phyloP scores from a whole-genome alignment of 257 asterid genomes.

The Anisodus acutangulus region DNA sequence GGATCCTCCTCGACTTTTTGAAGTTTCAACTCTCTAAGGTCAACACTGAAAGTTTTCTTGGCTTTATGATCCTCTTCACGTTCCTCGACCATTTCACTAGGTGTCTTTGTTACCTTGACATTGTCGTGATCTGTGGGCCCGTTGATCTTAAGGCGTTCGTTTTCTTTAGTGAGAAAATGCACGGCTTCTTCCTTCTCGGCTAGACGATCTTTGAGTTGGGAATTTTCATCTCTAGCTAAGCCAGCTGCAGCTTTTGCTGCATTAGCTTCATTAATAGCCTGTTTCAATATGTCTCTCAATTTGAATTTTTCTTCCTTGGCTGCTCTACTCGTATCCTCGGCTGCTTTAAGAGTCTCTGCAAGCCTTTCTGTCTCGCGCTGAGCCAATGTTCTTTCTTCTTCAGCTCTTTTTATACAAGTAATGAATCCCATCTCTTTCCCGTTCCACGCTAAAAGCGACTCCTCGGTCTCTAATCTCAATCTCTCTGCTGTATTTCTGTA shows the following conservation, averaged over 20 bases:
- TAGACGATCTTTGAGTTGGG: constrained; percentile 37
- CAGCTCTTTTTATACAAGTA: constrained; percentile 71
- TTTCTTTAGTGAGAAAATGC: constrained; percentile 27
- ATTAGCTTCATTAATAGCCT: constrained; percentile 56
- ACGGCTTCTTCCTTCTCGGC: constrained; percentile 33
- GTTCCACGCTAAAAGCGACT: constrained; percentile 78
- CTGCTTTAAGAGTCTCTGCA: constrained; percentile 16
- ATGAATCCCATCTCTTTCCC: constrained; percentile 87
- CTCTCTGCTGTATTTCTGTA: constrained; percentile 60
- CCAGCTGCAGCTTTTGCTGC: constrained; percentile 38
- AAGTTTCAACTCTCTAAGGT: constrained; percentile 28
- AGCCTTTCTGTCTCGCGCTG: constrained; percentile 41
- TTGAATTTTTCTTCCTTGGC: constrained; percentile 26
- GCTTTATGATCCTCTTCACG: not conserved
- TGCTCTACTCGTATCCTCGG: constrained; percentile 27
- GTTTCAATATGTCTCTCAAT: constrained; percentile 49
- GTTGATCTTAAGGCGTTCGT: constrained; percentile 14
- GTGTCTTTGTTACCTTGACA: not conserved
- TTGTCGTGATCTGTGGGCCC: constrained; percentile 10
- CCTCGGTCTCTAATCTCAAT: constrained; percentile 83
- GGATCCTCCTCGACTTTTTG: not conserved
- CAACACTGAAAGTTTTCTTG: not conserved
- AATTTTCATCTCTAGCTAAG: constrained; percentile 34
- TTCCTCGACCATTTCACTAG: not conserved
- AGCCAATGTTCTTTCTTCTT: constrained; percentile 63